phyloP scores from a whole-genome alignment of 805 yeast species.

The Ogataea chonburiensis region DNA sequence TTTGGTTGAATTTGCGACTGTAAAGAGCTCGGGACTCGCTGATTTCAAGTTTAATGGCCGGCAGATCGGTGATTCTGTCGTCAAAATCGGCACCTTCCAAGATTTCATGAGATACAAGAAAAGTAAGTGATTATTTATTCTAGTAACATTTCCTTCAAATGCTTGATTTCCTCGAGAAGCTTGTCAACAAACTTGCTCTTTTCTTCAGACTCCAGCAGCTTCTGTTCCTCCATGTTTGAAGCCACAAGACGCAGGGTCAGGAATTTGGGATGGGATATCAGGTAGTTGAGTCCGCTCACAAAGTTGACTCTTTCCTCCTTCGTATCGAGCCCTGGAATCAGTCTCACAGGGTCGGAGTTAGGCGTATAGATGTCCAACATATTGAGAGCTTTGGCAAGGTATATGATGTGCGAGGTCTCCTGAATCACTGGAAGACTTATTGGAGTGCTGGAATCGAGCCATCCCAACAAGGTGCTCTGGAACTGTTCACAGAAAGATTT shows the following conservation, averaged over 20 bases:
- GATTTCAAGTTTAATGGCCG: slow-evolving; percentile 42
- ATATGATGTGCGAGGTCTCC: slow-evolving; percentile 67
- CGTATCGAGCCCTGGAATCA: slow-evolving; percentile 62
- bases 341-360: slow-evolving; percentile 20
- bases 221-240: slow-evolving; percentile 63
- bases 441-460: slow-evolving; percentile 54
- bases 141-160: slow-evolving; percentile 45
- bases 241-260: slow-evolving; percentile 67
- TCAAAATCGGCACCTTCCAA: slow-evolving; percentile 34
- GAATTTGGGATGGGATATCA: slow-evolving; percentile 84
- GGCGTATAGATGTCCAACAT: slow-evolving; percentile 46
- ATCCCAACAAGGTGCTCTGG: slow-evolving; percentile 57
- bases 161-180: slow-evolving; percentile 50
- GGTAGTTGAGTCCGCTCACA: slow-evolving; percentile 59
- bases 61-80: slow-evolving; percentile 33
- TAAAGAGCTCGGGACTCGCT: slow-evolving; percentile 51
- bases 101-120: slow-evolving; percentile 27
- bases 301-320: slow-evolving; percentile 59
- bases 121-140: slow-evolving; percentile 16
- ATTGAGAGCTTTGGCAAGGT: slow-evolving; percentile 58
- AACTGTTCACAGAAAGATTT: slow-evolving; percentile 66
- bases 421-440: slow-evolving; percentile 50
- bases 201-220: slow-evolving; percentile 48
- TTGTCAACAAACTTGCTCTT: slow-evolving; percentile 43
- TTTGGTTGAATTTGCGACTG: slow-evolving; percentile 44